Percentiles rank a stretch among this genome's conserved stretches.
These are phyloP conservation scores for Irpex sp. DNA, from an alignment of 1,284 basidiomycete genomes.

Conservation along the genomic window DNA sequence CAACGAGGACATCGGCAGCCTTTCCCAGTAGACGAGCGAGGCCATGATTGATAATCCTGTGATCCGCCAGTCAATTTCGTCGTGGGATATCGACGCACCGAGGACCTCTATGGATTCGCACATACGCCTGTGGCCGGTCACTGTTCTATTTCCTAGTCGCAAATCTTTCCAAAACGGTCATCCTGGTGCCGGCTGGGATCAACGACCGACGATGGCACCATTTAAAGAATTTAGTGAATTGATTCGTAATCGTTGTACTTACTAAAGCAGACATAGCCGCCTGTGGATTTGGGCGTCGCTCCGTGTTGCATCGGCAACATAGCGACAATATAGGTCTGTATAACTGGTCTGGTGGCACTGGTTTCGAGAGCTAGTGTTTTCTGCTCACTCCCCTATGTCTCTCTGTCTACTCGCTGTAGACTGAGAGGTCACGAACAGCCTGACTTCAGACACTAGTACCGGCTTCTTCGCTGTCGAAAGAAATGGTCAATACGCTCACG, in stretches of 20 bases:
- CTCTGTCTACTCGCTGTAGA: no score
- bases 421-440: no score
- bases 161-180: not conserved
- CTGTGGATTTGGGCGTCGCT: not conserved
- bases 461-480: no score
- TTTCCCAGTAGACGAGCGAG: not conserved
- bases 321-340: no score
- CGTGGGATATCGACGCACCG: not conserved
- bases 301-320: no score
- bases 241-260: not conserved
- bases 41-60: not conserved
- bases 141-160: not conserved
- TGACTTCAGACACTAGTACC: no score
- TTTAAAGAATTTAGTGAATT: not conserved
- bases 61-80: not conserved
- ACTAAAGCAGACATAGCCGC: not conserved
- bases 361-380: no score
- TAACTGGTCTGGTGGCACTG: no score
- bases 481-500: no score
- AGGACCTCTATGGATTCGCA: not conserved
- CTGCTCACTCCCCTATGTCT: no score
- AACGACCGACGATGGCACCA: not conserved
- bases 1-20: not conserved
- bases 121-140: not conserved
- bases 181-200: not conserved